Percentiles rank a stretch among this genome's conserved stretches.
These are phyloP conservation scores for Plenodomus tracheiphilus DNA, from an alignment of 2,329 filamentous ascomycete species.

Conservation along the genomic window DNA sequence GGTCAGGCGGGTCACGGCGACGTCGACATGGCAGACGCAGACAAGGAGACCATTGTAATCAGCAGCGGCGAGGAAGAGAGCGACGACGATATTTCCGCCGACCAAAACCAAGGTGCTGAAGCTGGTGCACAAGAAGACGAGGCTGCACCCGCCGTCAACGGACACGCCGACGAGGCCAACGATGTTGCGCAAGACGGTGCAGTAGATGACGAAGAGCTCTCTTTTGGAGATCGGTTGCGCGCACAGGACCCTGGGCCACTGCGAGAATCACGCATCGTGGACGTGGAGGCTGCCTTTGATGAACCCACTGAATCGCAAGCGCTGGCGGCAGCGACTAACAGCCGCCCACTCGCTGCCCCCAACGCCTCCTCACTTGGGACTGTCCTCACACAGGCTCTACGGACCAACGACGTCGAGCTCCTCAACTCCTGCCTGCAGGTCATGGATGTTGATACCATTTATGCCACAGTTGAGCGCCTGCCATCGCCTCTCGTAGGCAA, in stretches of 20 bases:
- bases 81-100: conserved; percentile 37
- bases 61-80: conserved; percentile 52
- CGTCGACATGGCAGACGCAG: conserved; percentile 42
- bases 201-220: conserved; percentile 60
- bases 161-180: conserved; percentile 35
- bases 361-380: conserved; percentile 83
- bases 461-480: conserved; percentile 86
- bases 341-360: conserved; percentile 60
- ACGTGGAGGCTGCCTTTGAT: conserved; percentile 65
- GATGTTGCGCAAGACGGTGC: conserved; percentile 41
- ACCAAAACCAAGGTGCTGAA: conserved; percentile 16
- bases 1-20: conserved; percentile 51
- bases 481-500: conserved; percentile 80
- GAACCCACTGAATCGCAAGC: conserved; percentile 50
- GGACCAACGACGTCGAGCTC: conserved; percentile 85
- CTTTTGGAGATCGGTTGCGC: conserved; percentile 85
- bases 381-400: conserved; percentile 89
- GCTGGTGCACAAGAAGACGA: conserved; percentile 36
- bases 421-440: conserved; percentile 91
- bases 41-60: conserved; percentile 50
- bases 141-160: conserved; percentile 23
- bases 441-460: conserved; percentile 74
- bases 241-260: conserved; percentile 54
- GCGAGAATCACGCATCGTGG: conserved; percentile 59
- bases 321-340: conserved; percentile 47